Conservation (phyloP, 2,329 filamentous ascomycete genomes). For the Colletotrichum scovillei region DNA sequence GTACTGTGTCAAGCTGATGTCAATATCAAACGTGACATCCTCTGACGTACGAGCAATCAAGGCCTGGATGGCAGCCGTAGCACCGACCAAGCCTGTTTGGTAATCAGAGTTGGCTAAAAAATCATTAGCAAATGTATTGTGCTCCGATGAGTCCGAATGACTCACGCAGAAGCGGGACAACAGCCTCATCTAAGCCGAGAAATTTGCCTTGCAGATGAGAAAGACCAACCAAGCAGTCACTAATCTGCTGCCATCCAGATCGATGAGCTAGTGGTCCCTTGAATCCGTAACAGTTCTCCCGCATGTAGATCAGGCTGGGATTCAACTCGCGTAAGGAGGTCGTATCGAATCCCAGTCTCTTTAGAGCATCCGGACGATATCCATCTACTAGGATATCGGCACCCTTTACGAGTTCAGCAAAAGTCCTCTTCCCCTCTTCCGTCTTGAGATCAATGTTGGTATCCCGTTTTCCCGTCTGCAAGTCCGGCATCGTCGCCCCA, state of each 20-base stretch:
- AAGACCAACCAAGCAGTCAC: conserved; percentile 50
- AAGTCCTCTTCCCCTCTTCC: conserved; percentile 39
- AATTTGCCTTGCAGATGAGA: conserved; percentile 51
- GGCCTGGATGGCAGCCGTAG: conserved; percentile 37
- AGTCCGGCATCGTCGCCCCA: conserved; percentile 44
- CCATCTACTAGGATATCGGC: conserved; percentile 50
- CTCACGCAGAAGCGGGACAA: conserved; percentile 39
- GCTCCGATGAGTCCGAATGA: rapidly evolving
- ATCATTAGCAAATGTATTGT: background rate
- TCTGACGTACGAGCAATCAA: conserved; percentile 36
- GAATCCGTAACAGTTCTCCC: conserved; percentile 51
- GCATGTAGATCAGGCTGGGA: conserved; percentile 45
- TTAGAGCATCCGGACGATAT: conserved; percentile 46
- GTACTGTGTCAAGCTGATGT: conserved; percentile 42
- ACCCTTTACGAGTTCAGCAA: conserved; percentile 41
- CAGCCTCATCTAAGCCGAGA: conserved; percentile 46
- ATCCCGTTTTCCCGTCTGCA: conserved; percentile 48
- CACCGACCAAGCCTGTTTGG: conserved; percentile 39
- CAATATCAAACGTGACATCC: conserved; percentile 39
- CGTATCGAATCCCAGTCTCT: conserved; percentile 45
- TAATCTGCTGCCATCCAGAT: conserved; percentile 52
- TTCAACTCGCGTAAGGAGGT: conserved; percentile 29
- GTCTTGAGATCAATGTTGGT: conserved; percentile 45
- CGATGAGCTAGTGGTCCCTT: conserved; percentile 45
- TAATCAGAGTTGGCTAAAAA: conserved; percentile 40